Conservation (phyloP, 805 yeast species). For the Metschnikowia similis region DNA sequence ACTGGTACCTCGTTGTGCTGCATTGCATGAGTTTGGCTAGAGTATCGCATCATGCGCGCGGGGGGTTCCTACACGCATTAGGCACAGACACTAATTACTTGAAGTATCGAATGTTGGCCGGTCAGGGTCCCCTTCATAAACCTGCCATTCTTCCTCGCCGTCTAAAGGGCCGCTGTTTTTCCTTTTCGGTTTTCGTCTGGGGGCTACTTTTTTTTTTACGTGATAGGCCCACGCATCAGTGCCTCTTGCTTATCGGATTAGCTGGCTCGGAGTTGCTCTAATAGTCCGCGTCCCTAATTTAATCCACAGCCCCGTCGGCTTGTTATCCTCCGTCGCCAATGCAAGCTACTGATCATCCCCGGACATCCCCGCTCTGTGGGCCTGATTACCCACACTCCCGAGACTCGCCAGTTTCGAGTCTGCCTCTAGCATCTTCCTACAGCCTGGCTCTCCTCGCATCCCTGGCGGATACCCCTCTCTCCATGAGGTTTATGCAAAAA, state of each 20-base stretch:
- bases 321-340: neutral
- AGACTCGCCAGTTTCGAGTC: neutral
- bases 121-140: neutral
- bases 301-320: neutral
- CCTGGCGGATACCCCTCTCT: constrained; percentile 20
- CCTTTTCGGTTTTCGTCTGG: neutral
- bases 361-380: neutral
- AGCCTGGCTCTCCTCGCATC: neutral
- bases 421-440: neutral
- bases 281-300: neutral
- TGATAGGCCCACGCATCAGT: constrained; percentile 1
- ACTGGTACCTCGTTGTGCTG: neutral
- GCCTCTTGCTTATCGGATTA: constrained; percentile 3
- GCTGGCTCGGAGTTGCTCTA: constrained; percentile 2
- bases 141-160: neutral
- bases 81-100: neutral
- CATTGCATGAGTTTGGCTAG: neutral
- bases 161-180: neutral
- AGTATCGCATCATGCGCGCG: constrained; percentile 4
- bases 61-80: neutral
- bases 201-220: neutral
- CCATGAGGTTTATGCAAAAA: constrained; percentile 36
- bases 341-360: neutral
- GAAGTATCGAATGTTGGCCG: neutral
- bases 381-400: neutral